Evolutionary conservation across 345 rosid genomes (phyloP).

Genomic region (Corchorus olitorius): DNA sequence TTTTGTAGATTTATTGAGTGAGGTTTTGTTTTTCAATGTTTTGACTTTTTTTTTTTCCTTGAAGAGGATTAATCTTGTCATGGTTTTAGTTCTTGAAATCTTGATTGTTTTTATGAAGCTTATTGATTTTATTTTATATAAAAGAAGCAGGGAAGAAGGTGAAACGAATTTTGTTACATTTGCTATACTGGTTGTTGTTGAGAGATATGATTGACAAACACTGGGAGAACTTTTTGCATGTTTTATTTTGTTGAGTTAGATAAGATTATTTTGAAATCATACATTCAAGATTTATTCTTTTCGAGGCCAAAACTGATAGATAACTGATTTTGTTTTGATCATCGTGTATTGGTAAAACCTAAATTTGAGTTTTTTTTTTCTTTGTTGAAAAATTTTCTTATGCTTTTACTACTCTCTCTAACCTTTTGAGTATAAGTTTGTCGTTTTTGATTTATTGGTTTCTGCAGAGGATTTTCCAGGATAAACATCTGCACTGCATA

Average conservation of each 20-base stretch:
- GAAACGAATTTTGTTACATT: neutral
- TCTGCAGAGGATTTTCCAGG: neutral
- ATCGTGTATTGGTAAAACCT: neutral
- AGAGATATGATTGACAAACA: neutral
- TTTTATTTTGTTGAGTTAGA: neutral
- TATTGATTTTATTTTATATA: neutral
- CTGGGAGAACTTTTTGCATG: neutral
- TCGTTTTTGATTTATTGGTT: neutral
- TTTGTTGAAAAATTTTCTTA: neutral
- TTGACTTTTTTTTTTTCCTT: neutral
- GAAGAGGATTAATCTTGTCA: conserved; percentile 29
- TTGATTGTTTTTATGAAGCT: neutral
- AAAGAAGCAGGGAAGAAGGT: neutral
- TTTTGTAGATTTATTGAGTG: neutral
- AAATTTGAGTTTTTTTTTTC: neutral
- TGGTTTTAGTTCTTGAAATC: conserved; percentile 21
- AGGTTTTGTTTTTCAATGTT: conserved; percentile 1
- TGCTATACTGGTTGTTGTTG: neutral
- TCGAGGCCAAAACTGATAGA: neutral
- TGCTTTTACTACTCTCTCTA: neutral
- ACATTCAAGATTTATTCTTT: neutral
- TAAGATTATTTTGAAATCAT: neutral
- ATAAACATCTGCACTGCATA: neutral
- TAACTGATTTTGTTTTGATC: neutral
- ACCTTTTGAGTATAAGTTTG: neutral